Evolutionary conservation across 345 rosid species (phyloP).

Genomic region (Diplotaxis tenuifolia): DNA sequence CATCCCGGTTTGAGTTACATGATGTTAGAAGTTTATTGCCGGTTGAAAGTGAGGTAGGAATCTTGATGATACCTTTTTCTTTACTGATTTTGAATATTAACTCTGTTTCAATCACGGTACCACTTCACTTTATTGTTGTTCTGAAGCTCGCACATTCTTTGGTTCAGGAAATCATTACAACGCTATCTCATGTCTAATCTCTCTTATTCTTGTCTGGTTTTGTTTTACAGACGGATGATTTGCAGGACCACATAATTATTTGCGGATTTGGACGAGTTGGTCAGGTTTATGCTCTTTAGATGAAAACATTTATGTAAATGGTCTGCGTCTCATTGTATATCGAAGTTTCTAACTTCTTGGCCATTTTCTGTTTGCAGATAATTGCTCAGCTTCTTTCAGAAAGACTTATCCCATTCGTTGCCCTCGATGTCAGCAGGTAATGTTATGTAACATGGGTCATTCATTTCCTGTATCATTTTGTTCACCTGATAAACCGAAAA

Average conservation of each 20-base stretch:
- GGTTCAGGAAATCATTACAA: slow-evolving; percentile 10
- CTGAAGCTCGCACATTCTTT: slow-evolving; percentile 14
- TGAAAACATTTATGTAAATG: not conserved
- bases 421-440: slow-evolving; percentile 96
- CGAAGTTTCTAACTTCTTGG: not conserved
- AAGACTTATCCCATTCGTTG: slow-evolving; percentile 93
- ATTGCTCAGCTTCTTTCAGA: slow-evolving; percentile 99
- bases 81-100: not conserved
- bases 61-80: not conserved
- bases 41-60: slow-evolving; percentile 90
- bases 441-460: slow-evolving; percentile 42
- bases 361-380: slow-evolving; percentile 50
- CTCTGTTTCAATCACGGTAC: not conserved
- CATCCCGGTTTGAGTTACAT: slow-evolving; percentile 93
- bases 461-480: not conserved
- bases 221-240: slow-evolving; percentile 86
- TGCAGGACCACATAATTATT: slow-evolving; percentile 91
- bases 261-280: slow-evolving; percentile 99
- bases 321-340: not conserved
- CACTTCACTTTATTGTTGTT: slow-evolving; percentile 2
- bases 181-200: slow-evolving; percentile 32
- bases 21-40: slow-evolving; percentile 95
- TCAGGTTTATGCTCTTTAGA: slow-evolving; percentile 54
- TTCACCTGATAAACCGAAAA: not conserved
- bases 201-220: slow-evolving; percentile 24